Percentiles rank a stretch among this genome's conserved stretches.
These are phyloP conservation scores for Ascochyta koolunga DNA, from an alignment of 2,329 filamentous ascomycete genomes.

Conservation along the genomic window DNA sequence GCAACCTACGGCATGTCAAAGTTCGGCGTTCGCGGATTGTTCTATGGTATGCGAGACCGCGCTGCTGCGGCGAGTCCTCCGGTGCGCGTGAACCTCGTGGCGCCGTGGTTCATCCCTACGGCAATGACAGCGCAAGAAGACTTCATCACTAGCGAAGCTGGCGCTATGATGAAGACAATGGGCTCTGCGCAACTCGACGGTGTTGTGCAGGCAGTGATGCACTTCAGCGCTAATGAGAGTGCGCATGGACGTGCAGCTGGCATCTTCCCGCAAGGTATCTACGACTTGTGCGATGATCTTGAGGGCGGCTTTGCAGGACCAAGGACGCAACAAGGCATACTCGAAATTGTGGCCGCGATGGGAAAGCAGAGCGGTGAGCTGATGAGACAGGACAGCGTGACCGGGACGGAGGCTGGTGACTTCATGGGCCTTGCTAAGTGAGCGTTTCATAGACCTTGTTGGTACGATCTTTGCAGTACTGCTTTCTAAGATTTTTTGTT, in stretches of 20 bases:
- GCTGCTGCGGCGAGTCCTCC: conserved; percentile 14
- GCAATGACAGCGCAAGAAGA: conserved; percentile 20
- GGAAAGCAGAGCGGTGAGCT: conserved; percentile 1
- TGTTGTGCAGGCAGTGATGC: conserved; percentile 27
- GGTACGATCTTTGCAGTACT: too few relatives aligned
- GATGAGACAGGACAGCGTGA: conserved; percentile 6
- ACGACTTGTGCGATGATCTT: conserved; percentile 30
- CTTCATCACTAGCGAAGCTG: conserved; percentile 19
- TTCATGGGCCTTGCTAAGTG: conserved; percentile 2
- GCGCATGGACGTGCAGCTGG: conserved; percentile 26
- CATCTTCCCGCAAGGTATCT: conserved; percentile 23
- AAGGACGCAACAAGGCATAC: conserved; percentile 2
- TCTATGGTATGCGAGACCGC: conserved; percentile 29
- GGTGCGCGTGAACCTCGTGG: conserved; percentile 35
- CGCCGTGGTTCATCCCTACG: conserved; percentile 37
- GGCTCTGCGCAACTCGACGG: conserved; percentile 29
- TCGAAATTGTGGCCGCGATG: not conserved
- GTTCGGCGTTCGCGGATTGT: conserved; percentile 35
- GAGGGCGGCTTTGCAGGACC: conserved; percentile 19
- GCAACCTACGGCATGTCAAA: conserved; percentile 38
- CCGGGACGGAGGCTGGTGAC: not conserved
- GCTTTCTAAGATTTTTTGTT: too few relatives aligned
- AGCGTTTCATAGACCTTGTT: too few relatives aligned
- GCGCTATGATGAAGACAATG: conserved; percentile 15
- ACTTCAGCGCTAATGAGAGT: conserved; percentile 21